phyloP scores from a whole-genome alignment of 2,329 filamentous ascomycete species.

The Aspergillus sp. region DNA sequence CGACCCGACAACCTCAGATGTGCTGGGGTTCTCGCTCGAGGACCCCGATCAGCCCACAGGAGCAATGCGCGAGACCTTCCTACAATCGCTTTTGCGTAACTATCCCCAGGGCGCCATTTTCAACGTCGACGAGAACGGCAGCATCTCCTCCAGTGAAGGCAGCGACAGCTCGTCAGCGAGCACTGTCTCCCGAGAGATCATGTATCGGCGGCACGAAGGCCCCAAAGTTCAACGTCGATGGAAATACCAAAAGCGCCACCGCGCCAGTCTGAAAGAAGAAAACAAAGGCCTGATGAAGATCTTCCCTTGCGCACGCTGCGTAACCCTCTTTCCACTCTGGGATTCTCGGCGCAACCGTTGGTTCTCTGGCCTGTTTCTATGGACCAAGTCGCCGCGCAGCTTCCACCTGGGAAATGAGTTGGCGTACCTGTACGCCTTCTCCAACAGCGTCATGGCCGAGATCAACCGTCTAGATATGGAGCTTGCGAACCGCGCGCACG shows the following conservation, averaged over 20 bases:
- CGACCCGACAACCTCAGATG: not conserved
- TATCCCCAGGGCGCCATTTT: conserved; percentile 32
- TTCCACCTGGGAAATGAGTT: conserved; percentile 30
- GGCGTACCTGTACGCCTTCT: conserved; percentile 30
- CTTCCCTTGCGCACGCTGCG: conserved; percentile 26
- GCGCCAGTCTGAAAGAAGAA: conserved; percentile 16
- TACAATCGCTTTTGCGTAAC: conserved; percentile 21
- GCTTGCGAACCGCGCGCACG: conserved; percentile 32
- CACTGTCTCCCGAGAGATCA: conserved; percentile 3
- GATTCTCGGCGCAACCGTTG: conserved; percentile 30
- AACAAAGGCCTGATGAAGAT: conserved; percentile 23
- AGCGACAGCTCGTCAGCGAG: conserved; percentile 13
- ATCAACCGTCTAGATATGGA: conserved; percentile 31
- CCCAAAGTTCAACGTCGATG: not conserved
- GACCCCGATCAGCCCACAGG: conserved; percentile 15
- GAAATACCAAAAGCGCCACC: conserved; percentile 16
- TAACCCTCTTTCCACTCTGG: conserved; percentile 34
- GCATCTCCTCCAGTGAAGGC: conserved; percentile 23
- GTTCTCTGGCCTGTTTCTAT: conserved; percentile 30
- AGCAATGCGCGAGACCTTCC: conserved; percentile 15
- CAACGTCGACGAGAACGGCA: conserved; percentile 22
- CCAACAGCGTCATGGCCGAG: conserved; percentile 36
- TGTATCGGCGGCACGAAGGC: not conserved
- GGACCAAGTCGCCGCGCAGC: conserved; percentile 28
- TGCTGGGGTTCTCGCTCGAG: conserved; percentile 20